These are phyloP conservation scores for Fusarium sublunatum DNA, from an alignment of 2,329 filamentous ascomycete genomes.

Conservation along the genomic window DNA sequence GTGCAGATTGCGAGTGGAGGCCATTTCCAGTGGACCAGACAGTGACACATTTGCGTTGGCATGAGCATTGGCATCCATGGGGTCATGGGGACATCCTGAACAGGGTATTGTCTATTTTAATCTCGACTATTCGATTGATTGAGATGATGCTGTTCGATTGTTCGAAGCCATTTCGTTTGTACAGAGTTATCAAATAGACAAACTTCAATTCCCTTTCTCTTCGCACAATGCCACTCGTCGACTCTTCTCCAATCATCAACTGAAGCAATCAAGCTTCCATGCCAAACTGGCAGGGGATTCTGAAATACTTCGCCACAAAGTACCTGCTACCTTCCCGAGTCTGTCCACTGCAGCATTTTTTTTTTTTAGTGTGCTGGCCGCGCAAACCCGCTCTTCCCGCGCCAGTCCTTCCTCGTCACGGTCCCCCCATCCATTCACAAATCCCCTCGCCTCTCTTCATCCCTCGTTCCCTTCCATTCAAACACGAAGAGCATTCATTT, in stretches of 20 bases:
- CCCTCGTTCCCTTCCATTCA: background rate
- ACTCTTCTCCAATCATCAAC: slow-evolving; percentile 11
- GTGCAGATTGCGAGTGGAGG: slow-evolving; percentile 2
- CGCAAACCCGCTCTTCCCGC: slow-evolving; percentile 35
- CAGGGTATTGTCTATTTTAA: background rate
- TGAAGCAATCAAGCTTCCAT: slow-evolving; percentile 5
- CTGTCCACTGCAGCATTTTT: slow-evolving; percentile 28
- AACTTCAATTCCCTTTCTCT: background rate
- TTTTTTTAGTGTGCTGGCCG: slow-evolving; percentile 28
- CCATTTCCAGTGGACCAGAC: background rate
- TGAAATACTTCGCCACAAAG: slow-evolving; percentile 23
- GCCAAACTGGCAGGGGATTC: slow-evolving; percentile 7
- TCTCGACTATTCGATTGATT: background rate
- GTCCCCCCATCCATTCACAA: slow-evolving; percentile 12
- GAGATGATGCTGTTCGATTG: background rate
- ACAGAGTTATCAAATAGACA: background rate
- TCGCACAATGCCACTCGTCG: slow-evolving; percentile 8
- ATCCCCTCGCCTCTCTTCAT: slow-evolving; percentile 9
- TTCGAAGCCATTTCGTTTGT: background rate
- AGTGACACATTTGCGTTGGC: slow-evolving; percentile 26
- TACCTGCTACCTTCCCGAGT: slow-evolving; percentile 22
- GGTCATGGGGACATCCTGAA: background rate
- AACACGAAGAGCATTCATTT: slow-evolving; percentile 21
- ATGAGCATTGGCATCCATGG: slow-evolving; percentile 5
- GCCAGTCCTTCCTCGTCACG: slow-evolving; percentile 20